phyloP scores from a whole-genome alignment of 176 grass and related monocot species.

The Eleusine coracana region DNA sequence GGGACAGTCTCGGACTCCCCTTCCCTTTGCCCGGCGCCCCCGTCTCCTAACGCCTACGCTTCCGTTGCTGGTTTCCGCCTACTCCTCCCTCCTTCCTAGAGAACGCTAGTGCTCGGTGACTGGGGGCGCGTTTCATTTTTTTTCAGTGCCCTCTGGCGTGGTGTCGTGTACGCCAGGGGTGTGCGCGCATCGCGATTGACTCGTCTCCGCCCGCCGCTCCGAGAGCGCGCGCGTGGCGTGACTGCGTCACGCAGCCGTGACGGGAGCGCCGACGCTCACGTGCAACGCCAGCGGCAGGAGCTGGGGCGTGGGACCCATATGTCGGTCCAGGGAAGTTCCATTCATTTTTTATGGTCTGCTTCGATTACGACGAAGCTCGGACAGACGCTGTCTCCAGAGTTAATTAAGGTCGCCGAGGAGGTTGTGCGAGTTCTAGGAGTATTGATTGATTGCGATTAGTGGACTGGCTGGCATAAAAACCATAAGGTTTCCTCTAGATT shows the following conservation, averaged over 20 bases:
- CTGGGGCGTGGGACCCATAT: background rate
- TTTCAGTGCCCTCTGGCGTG: background rate
- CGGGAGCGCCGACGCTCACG: slow-evolving; percentile 48
- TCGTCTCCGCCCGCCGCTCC: slow-evolving; percentile 15
- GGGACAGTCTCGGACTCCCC: background rate
- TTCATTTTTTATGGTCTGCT: background rate
- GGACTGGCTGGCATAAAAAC: background rate
- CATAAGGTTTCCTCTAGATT: background rate
- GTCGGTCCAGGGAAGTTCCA: background rate
- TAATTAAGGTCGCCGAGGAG: background rate
- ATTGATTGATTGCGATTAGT: background rate
- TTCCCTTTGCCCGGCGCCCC: background rate
- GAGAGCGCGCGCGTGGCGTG: slow-evolving; percentile 36
- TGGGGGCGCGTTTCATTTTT: slow-evolving; percentile 8
- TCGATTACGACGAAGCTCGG: background rate
- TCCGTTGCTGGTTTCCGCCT: slow-evolving; percentile 41
- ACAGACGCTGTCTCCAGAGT: background rate
- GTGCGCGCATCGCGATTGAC: slow-evolving; percentile 47
- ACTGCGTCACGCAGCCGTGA: slow-evolving; percentile 27
- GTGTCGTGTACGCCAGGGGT: slow-evolving; percentile 18
- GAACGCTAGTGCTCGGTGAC: slow-evolving; percentile 22
- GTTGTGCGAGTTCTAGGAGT: background rate
- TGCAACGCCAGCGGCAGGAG: background rate
- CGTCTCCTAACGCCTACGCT: slow-evolving; percentile 41
- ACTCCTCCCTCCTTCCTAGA: background rate